Evolutionary conservation across 176 grass and related monocot genomes (phyloP).

Genomic region (Themeda triandra): DNA sequence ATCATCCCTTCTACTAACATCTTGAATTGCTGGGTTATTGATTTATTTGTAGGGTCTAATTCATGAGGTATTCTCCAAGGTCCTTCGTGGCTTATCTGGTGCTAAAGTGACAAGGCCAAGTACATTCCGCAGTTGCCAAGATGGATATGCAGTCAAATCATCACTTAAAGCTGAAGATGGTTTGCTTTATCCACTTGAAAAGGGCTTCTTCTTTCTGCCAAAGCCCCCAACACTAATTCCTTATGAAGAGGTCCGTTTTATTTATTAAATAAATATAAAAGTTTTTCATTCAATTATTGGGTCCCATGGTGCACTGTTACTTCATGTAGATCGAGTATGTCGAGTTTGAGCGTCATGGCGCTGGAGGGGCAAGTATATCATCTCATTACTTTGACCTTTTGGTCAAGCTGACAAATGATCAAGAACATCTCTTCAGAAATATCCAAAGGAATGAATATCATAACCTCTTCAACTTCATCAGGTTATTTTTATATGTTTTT

Average conservation of each 20-base stretch:
- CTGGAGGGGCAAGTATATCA: constrained; percentile 65
- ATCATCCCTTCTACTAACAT: neutral
- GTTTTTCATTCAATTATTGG: neutral
- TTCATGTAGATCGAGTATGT: constrained; percentile 68
- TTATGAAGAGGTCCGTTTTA: constrained; percentile 72
- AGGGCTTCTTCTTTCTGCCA: constrained; percentile 94
- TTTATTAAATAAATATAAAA: neutral
- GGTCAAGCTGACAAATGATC: constrained; percentile 69
- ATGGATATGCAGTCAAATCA: constrained; percentile 98
- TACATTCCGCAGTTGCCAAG: constrained; percentile 74
- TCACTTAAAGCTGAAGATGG: constrained; percentile 99
- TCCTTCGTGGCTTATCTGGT: constrained; percentile 86
- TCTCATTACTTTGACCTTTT: constrained; percentile 88
- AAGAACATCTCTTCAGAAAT: constrained; percentile 88
- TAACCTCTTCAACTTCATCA: constrained; percentile 79
- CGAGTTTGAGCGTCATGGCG: constrained; percentile 79
- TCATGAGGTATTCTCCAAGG: constrained; percentile 80
- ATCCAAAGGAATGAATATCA: constrained; percentile 86
- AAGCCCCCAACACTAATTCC: constrained; percentile 98
- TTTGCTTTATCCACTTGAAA: constrained; percentile 93
- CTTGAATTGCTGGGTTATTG: neutral
- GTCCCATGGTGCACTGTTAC: neutral
- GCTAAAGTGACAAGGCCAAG: constrained; percentile 87
- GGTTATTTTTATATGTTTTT: constrained; percentile 24
- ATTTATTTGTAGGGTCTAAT: constrained; percentile 64